Evolutionary conservation across 257 asterid species (phyloP).

Genomic region (Jaltomata sinuosa): DNA sequence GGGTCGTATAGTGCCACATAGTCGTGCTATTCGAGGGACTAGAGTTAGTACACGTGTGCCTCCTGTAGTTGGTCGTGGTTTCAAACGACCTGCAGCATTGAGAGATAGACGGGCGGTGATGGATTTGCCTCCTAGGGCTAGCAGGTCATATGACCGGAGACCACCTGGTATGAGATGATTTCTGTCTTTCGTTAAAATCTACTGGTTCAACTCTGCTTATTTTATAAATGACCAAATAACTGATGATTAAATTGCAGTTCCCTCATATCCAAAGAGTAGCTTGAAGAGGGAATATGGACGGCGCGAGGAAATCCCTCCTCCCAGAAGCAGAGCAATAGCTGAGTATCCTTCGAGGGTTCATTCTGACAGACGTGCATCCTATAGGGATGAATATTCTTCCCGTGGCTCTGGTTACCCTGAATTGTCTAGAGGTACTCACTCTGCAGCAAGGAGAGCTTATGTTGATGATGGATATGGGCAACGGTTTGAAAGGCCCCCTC

Average conservation of each 20-base stretch:
- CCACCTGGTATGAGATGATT: slow-evolving; percentile 57
- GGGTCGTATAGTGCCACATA: slow-evolving; percentile 50
- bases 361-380: slow-evolving; percentile 58
- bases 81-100: slow-evolving; percentile 44
- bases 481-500: slow-evolving; percentile 86
- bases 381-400: slow-evolving; percentile 70
- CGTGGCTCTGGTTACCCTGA: slow-evolving; percentile 73
- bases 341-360: slow-evolving; percentile 59
- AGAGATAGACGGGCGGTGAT: slow-evolving; percentile 71
- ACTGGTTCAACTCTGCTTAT: not conserved
- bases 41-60: slow-evolving; percentile 57
- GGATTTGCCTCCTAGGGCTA: slow-evolving; percentile 59
- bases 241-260: slow-evolving; percentile 29
- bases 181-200: not conserved
- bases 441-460: slow-evolving; percentile 68
- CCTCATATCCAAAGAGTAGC: slow-evolving; percentile 65
- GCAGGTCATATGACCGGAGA: slow-evolving; percentile 79
- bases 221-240: not conserved
- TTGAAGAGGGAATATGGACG: slow-evolving; percentile 67
- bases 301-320: not conserved
- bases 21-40: slow-evolving; percentile 41
- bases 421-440: slow-evolving; percentile 53
- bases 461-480: slow-evolving; percentile 72
- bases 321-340: slow-evolving; percentile 46
- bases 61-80: slow-evolving; percentile 55